phyloP scores from a whole-genome alignment of 805 yeast genomes.

The Huiozyma sinensis region DNA sequence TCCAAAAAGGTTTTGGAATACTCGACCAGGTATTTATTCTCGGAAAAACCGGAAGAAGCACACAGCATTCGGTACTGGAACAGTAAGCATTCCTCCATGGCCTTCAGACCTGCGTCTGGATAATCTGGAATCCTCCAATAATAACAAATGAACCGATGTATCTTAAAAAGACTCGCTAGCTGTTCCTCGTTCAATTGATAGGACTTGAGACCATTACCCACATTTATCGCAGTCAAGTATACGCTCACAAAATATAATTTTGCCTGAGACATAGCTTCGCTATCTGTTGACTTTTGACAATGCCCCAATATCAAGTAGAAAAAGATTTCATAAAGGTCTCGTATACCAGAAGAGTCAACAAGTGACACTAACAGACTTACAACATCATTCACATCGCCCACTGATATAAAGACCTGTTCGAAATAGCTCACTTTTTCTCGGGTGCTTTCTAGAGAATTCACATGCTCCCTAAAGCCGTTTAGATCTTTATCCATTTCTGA shows the following conservation, averaged over 20 bases:
- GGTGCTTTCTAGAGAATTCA: not conserved
- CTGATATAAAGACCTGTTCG: not conserved
- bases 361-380: constrained; percentile 8
- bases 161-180: constrained; percentile 9
- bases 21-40: not conserved
- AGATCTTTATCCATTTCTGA: constrained; percentile 21
- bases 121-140: not conserved
- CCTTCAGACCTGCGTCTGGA: not conserved
- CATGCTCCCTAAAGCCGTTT: constrained; percentile 16
- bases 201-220: constrained; percentile 6
- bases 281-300: not conserved
- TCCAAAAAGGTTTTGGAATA: not conserved
- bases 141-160: constrained; percentile 8
- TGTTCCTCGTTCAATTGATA: constrained; percentile 14
- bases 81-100: not conserved
- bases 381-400: constrained; percentile 7
- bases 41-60: not conserved
- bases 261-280: not conserved
- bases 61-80: not conserved
- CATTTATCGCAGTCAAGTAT: constrained; percentile 11
- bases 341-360: constrained; percentile 1
- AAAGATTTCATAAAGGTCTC: constrained; percentile 8
- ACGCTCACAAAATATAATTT: constrained; percentile 5
- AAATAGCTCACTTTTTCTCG: constrained; percentile 1
- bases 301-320: constrained; percentile 10